phyloP scores from a whole-genome alignment of 2,329 filamentous ascomycete species.

The Sporothrix inflata region DNA sequence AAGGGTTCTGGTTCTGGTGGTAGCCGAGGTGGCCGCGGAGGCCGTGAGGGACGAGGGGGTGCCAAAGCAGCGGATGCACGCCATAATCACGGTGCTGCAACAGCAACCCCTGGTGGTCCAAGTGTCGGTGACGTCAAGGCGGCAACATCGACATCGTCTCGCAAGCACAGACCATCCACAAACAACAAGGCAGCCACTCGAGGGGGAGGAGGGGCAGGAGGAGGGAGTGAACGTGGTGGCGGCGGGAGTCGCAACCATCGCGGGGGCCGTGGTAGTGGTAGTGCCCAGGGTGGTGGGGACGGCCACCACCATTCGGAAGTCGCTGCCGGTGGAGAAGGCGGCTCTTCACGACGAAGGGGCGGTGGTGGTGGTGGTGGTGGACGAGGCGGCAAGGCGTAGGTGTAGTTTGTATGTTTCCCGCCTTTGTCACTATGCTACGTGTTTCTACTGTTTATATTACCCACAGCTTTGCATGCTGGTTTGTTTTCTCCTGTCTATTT shows the following conservation, averaged over 20 bases:
- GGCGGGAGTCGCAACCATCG: slow-evolving; percentile 22
- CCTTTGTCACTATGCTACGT: not conserved
- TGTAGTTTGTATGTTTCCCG: not conserved
- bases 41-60: slow-evolving; percentile 27
- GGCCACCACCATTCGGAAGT: slow-evolving; percentile 3
- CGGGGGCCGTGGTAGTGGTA: not conserved
- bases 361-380: slow-evolving; percentile 21
- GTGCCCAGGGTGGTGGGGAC: not conserved
- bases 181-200: slow-evolving; percentile 17
- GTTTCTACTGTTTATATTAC: not conserved
- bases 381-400: slow-evolving; percentile 24
- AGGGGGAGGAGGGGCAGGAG: not conserved
- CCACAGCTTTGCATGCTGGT: slow-evolving; percentile 15
- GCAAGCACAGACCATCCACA: not conserved
- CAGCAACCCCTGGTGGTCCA: not conserved
- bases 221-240: not conserved
- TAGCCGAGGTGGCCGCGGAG: slow-evolving; percentile 14
- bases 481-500: not conserved
- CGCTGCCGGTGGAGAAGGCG: slow-evolving; percentile 15
- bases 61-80: slow-evolving; percentile 9
- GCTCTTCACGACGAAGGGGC: slow-evolving; percentile 2
- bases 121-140: not conserved
- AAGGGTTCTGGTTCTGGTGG: slow-evolving; percentile 46
- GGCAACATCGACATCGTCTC: not conserved
- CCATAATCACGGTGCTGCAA: not conserved